Percentiles rank a stretch among this genome's conserved stretches.
Evolutionary conservation across 371 early-diverging fungal species (phyloP).

Genomic region (Mucor lusitanicus): DNA sequence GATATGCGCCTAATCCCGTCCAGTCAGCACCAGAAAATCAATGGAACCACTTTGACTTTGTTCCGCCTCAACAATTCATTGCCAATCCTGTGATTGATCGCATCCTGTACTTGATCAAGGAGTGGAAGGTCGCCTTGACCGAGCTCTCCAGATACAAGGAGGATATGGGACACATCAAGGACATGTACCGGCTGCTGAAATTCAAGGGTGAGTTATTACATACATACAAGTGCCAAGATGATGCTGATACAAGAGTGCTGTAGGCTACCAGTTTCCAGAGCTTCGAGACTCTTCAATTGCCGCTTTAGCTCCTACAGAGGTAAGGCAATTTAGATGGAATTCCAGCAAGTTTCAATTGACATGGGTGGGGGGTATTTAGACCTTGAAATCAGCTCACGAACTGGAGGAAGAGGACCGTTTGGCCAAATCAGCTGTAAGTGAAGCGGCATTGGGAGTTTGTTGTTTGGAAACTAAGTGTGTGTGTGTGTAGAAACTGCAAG

Average conservation of each 20-base stretch:
- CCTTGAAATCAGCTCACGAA: slow-evolving; percentile 85
- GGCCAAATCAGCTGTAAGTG: slow-evolving; percentile 82
- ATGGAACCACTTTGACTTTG: slow-evolving; percentile 36
- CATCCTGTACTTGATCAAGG: slow-evolving; percentile 89
- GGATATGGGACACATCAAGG: slow-evolving; percentile 88
- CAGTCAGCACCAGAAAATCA: slow-evolving; percentile 33
- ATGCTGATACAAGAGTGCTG: not conserved
- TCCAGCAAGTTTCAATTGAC: not conserved
- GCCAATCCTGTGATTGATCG: slow-evolving; percentile 73
- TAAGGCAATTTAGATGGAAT: slow-evolving; percentile 25
- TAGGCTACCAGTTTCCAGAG: slow-evolving; percentile 89
- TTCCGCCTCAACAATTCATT: slow-evolving; percentile 24
- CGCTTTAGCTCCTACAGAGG: slow-evolving; percentile 63
- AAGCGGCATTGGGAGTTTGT: too few relatives aligned
- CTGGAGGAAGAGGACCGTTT: slow-evolving; percentile 91
- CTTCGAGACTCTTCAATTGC: slow-evolving; percentile 65
- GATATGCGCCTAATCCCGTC: slow-evolving; percentile 27
- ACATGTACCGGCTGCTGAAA: slow-evolving; percentile 86
- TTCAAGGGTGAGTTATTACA: slow-evolving; percentile 62
- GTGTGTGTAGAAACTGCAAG: slow-evolving; percentile 85
- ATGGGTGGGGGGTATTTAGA: slow-evolving; percentile 26
- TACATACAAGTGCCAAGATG: not conserved
- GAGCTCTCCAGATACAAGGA: slow-evolving; percentile 82
- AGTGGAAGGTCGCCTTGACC: slow-evolving; percentile 89
- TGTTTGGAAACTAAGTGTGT: not conserved